Evolutionary conservation across 306 rosid species (phyloP), one percentile per base, ranked within the genome.

Genomic region (Lotus japonicus): DNA sequence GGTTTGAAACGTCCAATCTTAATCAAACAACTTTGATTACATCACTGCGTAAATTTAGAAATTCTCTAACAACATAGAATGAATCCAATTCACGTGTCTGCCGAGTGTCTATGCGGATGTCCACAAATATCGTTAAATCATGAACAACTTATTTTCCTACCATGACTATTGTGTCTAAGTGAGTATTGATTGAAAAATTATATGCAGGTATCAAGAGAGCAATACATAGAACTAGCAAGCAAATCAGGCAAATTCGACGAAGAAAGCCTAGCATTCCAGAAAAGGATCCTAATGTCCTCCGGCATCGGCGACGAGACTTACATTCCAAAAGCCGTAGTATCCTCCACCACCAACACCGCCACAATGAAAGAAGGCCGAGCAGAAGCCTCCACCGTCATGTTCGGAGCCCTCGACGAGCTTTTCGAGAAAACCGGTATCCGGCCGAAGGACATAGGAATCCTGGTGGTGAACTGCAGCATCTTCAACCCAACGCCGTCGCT

Each of bases 311-410:
- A 95, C 55, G 97, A 90, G 70, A 90, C 90, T 16, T 90, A 85
- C 86, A 76, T 95, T 54, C 96, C 99, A 11, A 88, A 76, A 44
- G 15, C 88, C 6, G 89, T 94, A 5, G 81, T 88, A 26, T 23
- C 70, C 5, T 85, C 92, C 0, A 13, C 51, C 3, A 87, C 77
- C 10, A 87, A 83, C 85, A 79, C 78, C 1, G 85, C 95, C 9
- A 90, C 99, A 11, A 88, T 95, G 99, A 95, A 95, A 81, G 95
- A 87, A 66, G 99, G 99, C 11, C 82, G 99, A 0, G 87, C 89
- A 0, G 99, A 95, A 70, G 99, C 99, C 2, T 83, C 97, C 11
- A 36, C 54, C 48, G 97, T 95, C 2, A 90, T 95, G 88, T 95
- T 95, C 35, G 96, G 99, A 3, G 99, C 99, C 7, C 85, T 95